Conservation (phyloP, 2,329 filamentous ascomycete genomes). For the Dothideomycetes sp. region DNA sequence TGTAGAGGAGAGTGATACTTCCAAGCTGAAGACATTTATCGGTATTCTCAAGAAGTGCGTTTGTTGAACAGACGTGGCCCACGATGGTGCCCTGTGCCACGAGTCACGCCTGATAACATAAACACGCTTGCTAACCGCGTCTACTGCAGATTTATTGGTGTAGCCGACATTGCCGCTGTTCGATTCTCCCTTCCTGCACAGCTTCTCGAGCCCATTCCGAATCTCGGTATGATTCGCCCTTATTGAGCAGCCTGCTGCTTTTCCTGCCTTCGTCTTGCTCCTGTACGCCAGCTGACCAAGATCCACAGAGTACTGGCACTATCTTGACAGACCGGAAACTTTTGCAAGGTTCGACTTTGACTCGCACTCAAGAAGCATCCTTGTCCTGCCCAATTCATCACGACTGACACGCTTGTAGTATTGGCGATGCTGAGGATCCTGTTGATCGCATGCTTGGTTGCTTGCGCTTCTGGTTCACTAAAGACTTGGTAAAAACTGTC, state of each 20-base stretch:
- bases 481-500: conserved; percentile 57
- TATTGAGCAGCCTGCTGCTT: too few species aligned
- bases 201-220: conserved; percentile 89
- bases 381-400: not conserved
- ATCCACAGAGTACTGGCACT: conserved; percentile 85
- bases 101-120: too few species aligned
- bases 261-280: not conserved
- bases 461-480: conserved; percentile 95
- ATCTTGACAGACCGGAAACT: conserved; percentile 86
- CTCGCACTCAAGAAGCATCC: conserved; percentile 19
- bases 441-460: conserved; percentile 92
- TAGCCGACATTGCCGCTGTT: conserved; percentile 87
- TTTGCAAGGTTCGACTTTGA: conserved; percentile 46
- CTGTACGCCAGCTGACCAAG: conserved; percentile 7
- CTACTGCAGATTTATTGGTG: conserved; percentile 75
- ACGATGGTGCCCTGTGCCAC: too few species aligned
- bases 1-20: conserved; percentile 61
- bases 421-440: conserved; percentile 81
- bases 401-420: conserved; percentile 23
- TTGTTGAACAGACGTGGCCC: too few species aligned
- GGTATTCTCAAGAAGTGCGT: conserved; percentile 78
- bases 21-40: conserved; percentile 81
- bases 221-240: conserved; percentile 50
- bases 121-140: too few species aligned
- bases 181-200: conserved; percentile 94